Conservation (phyloP, 345 rosid species). For the Salix dunnii region DNA sequence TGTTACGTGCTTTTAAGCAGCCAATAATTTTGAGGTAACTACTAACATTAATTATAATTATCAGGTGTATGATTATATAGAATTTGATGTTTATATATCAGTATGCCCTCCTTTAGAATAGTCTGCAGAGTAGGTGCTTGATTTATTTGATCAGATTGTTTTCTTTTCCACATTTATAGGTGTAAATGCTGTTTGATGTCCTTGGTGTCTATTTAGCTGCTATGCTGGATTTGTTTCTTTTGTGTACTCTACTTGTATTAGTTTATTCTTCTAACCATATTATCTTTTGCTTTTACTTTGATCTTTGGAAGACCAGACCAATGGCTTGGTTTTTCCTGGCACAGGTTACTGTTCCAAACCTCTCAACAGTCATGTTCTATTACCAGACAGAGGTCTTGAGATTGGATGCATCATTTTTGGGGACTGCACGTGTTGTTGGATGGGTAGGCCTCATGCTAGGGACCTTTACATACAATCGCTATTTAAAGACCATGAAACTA, state of each 20-base stretch:
- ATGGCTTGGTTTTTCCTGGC: constrained; percentile 98
- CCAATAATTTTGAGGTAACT: constrained; percentile 77
- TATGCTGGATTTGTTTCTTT: not conserved
- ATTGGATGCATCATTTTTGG: constrained; percentile 82
- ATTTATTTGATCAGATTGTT: not conserved
- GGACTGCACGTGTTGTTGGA: constrained; percentile 82
- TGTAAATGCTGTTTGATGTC: constrained; percentile 1
- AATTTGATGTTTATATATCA: not conserved
- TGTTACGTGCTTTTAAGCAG: constrained; percentile 67
- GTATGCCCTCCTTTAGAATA: not conserved
- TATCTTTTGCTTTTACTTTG: constrained; percentile 19
- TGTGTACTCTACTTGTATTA: not conserved
- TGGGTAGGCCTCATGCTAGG: constrained; percentile 96
- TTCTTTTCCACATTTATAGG: not conserved
- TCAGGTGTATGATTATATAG: not conserved
- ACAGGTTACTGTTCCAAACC: constrained; percentile 79
- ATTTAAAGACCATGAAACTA: constrained; percentile 70
- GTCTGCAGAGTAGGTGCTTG: not conserved
- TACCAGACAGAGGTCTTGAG: constrained; percentile 88
- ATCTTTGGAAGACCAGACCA: constrained; percentile 52
- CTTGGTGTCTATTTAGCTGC: not conserved
- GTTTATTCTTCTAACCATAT: constrained; percentile 17
- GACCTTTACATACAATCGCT: constrained; percentile 65
- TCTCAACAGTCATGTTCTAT: constrained; percentile 91
- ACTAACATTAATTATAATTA: not conserved